Evolutionary conservation across 345 rosid genomes (phyloP).

Genomic region (Camelina hispida): DNA sequence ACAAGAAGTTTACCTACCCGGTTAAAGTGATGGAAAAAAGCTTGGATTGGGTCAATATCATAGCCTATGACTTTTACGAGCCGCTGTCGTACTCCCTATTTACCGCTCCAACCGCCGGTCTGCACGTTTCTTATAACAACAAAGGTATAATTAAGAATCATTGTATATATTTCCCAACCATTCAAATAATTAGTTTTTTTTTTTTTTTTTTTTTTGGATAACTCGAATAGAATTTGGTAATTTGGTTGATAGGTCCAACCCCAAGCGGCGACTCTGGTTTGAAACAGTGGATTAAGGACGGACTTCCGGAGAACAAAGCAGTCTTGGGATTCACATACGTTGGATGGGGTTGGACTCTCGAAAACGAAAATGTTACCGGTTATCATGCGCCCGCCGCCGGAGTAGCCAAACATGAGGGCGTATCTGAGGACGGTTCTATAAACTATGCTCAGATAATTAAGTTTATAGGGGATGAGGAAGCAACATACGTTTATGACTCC

Average conservation of each 20-base stretch:
- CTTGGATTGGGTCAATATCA: no score
- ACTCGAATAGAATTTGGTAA: neutral
- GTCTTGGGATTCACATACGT: slow-evolving; percentile 63
- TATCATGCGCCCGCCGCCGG: slow-evolving; percentile 52
- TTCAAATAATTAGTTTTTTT: no score
- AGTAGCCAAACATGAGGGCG: slow-evolving; percentile 14
- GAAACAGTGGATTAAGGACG: slow-evolving; percentile 56
- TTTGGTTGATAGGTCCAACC: slow-evolving; percentile 5
- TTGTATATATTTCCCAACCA: neutral
- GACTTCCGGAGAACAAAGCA: slow-evolving; percentile 47
- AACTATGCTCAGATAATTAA: slow-evolving; percentile 28
- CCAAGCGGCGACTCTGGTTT: slow-evolving; percentile 61
- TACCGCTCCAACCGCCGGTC: no score
- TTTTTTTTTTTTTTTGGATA: no score
- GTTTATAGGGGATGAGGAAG: slow-evolving; percentile 45
- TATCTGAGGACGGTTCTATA: slow-evolving; percentile 40
- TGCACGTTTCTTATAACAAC: no score
- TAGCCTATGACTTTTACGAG: neutral
- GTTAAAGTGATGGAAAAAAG: no score
- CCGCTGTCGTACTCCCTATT: slow-evolving; percentile 12
- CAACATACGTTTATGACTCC: slow-evolving; percentile 44
- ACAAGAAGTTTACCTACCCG: no score
- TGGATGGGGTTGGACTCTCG: slow-evolving; percentile 19
- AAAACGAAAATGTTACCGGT: slow-evolving; percentile 39
- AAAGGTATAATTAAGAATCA: neutral